Percentiles rank a stretch among this genome's conserved stretches.
phyloP scores from a whole-genome alignment of 176 grass and related monocot species.

The sorghum (Sorghum bicolor) region DNA sequence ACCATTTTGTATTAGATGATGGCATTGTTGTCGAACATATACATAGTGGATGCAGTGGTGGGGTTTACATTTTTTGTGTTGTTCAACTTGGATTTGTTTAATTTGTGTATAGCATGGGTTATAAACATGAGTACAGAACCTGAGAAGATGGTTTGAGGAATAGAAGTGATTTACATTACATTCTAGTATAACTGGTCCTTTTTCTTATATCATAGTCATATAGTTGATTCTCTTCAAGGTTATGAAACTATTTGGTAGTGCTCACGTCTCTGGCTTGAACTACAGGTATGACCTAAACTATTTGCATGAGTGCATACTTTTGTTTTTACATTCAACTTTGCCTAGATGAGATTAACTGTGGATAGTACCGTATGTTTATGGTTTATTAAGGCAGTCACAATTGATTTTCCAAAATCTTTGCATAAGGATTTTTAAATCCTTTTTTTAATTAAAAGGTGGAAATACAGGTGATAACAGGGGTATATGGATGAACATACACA shows the following conservation, averaged over 20 bases:
- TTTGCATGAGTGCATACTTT: neutral
- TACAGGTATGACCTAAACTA: neutral
- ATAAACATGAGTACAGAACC: constrained; percentile 10
- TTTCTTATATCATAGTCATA: neutral
- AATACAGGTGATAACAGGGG: neutral
- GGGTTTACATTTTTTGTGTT: neutral
- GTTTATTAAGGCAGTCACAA: neutral
- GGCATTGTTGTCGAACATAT: neutral
- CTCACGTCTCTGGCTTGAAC: neutral
- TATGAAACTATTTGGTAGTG: neutral
- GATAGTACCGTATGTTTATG: neutral
- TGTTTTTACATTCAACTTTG: neutral
- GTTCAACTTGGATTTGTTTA: constrained; percentile 12
- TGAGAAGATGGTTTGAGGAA: constrained; percentile 1
- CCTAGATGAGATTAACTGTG: neutral
- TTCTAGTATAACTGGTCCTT: neutral
- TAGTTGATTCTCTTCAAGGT: neutral
- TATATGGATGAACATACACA: neutral
- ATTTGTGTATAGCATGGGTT: neutral
- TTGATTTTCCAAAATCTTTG: neutral
- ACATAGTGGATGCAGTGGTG: constrained; percentile 5
- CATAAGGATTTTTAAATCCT: neutral
- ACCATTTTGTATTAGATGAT: constrained; percentile 3
- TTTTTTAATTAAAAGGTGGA: neutral
- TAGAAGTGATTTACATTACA: neutral